phyloP scores from a whole-genome alignment of 2,329 filamentous ascomycete species.

The Botrytis paeoniae region DNA sequence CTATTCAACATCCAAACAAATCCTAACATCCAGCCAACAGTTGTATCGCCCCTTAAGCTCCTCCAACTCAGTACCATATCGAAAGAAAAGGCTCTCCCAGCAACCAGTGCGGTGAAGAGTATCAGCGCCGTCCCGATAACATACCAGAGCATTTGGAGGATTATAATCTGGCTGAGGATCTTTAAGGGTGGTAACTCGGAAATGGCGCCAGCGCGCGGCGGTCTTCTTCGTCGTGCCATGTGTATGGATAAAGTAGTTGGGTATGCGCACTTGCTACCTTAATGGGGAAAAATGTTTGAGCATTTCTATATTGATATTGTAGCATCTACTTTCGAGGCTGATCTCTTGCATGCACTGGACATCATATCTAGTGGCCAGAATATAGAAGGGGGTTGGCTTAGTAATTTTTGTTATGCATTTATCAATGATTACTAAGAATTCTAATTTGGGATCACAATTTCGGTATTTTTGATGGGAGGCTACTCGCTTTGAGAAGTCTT shows the following conservation, averaged over 20 bases:
- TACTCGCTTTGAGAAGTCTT: neutral
- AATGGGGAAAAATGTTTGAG: neutral
- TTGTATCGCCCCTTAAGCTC: conserved; percentile 62
- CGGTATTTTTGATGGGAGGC: neutral
- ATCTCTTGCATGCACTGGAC: neutral
- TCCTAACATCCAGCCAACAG: conserved; percentile 66
- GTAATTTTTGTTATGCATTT: neutral
- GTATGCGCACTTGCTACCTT: conserved; percentile 14
- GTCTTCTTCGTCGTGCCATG: conserved; percentile 51
- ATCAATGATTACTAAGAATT: conserved; percentile 6
- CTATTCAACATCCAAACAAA: conserved; percentile 66
- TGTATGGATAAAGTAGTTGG: conserved; percentile 3
- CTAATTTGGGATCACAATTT: neutral
- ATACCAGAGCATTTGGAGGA: conserved; percentile 66
- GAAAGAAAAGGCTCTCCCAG: conserved; percentile 56
- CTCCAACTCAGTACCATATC: conserved; percentile 63
- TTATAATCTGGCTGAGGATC: conserved; percentile 63
- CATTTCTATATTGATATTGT: conserved; percentile 10
- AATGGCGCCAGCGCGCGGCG: conserved; percentile 62
- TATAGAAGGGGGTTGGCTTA: conserved; percentile 2
- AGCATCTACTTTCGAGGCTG: neutral
- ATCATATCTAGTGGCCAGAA: conserved; percentile 10
- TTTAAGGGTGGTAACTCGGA: conserved; percentile 64
- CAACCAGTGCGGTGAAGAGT: conserved; percentile 64
- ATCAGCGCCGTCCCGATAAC: conserved; percentile 58